phyloP scores from a whole-genome alignment of 805 yeast species.

The Suhomyces tanzawaensis region DNA sequence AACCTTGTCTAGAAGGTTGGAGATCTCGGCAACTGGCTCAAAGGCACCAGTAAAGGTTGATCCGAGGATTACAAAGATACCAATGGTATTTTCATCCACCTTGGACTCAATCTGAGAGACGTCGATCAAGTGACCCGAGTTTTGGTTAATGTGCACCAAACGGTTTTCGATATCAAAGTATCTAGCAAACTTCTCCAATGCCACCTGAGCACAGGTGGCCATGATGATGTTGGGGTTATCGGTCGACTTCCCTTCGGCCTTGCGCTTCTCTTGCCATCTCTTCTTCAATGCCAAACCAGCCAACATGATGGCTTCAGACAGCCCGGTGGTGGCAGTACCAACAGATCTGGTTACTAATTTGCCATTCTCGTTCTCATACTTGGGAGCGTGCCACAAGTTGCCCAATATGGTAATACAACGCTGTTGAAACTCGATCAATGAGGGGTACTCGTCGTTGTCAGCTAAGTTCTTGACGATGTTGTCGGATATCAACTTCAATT shows the following conservation, averaged over 20 bases:
- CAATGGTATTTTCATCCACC: slow-evolving; percentile 90
- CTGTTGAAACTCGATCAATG: slow-evolving; percentile 71
- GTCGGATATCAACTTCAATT: slow-evolving; percentile 52
- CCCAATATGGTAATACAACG: slow-evolving; percentile 81
- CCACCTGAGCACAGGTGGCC: slow-evolving; percentile 94
- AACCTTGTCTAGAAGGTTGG: slow-evolving; percentile 63
- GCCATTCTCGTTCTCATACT: slow-evolving; percentile 19
- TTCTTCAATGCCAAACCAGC: slow-evolving; percentile 94
- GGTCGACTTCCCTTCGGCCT: slow-evolving; percentile 55
- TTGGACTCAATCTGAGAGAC: slow-evolving; percentile 54
- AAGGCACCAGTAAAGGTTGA: slow-evolving; percentile 93
- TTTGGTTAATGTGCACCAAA: slow-evolving; percentile 60
- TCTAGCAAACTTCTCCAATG: slow-evolving; percentile 89
- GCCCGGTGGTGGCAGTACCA: slow-evolving; percentile 93
- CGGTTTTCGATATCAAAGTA: slow-evolving; percentile 90
- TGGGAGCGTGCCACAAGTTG: slow-evolving; percentile 76
- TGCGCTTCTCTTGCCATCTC: slow-evolving; percentile 72
- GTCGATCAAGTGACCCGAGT: slow-evolving; percentile 65
- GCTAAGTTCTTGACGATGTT: slow-evolving; percentile 86
- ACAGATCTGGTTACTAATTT: slow-evolving; percentile 44
- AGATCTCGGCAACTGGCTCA: slow-evolving; percentile 67
- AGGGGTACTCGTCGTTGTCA: slow-evolving; percentile 92
- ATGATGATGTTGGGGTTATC: slow-evolving; percentile 79
- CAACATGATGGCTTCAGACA: slow-evolving; percentile 89
- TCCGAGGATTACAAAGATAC: slow-evolving; percentile 83